Conservation (phyloP, 257 asterid species). For the Solanum pinnatisectum region DNA sequence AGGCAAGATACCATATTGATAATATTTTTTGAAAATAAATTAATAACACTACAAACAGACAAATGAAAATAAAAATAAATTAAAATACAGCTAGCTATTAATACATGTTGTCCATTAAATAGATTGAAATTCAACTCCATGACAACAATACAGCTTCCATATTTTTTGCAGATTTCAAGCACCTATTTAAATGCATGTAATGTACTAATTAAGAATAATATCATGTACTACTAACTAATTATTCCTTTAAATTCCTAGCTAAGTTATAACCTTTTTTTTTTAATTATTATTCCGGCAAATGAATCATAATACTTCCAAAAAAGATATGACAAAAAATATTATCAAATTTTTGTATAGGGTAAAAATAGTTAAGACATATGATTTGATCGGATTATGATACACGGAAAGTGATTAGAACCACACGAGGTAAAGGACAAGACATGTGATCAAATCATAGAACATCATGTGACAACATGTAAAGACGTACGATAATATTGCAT, state of each 20-base stretch:
- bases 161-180: slow-evolving; percentile 12
- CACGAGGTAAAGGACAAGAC: not conserved
- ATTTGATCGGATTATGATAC: not conserved
- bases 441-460: not conserved
- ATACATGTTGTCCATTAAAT: not conserved
- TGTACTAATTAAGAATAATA: not conserved
- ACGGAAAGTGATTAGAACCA: too few species aligned
- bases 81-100: not conserved
- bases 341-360: not conserved
- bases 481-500: too few species aligned
- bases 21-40: not conserved
- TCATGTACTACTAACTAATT: not conserved
- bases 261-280: not conserved
- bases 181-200: slow-evolving; percentile 4
- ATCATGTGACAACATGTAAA: not conserved
- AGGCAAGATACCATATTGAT: not conserved
- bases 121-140: not conserved
- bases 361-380: not conserved
- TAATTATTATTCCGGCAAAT: not conserved
- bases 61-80: not conserved
- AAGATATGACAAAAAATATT: not conserved
- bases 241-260: not conserved
- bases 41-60: not conserved
- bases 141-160: slow-evolving; percentile 3
- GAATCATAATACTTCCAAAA: not conserved